A percentile compares a stretch with the other conserved stretches of the same genome.
Conservation (phyloP, 2,329 filamentous ascomycete genomes). For the Acephala macrosclerotiorum region DNA sequence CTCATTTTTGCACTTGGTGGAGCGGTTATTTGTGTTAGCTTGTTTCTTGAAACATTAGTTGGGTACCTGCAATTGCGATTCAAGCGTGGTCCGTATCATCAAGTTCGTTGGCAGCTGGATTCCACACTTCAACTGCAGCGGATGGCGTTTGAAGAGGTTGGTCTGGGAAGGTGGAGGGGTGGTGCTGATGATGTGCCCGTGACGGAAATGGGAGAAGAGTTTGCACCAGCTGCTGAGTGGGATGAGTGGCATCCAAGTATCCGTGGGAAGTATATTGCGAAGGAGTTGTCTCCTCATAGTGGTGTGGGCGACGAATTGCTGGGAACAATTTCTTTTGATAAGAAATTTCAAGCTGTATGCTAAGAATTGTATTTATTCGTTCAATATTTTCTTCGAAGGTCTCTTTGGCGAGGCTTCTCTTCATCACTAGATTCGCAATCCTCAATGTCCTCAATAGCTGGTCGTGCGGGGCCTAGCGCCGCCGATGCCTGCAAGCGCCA, state of each 20-base stretch:
- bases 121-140: constrained; percentile 13
- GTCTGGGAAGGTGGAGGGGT: constrained; percentile 5
- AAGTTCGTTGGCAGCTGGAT: constrained; percentile 15
- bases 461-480: no score
- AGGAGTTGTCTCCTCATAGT: no score
- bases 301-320: no score
- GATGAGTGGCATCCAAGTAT: constrained; percentile 10
- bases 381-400: no score
- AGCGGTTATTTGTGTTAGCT: not conserved
- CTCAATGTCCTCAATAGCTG: no score
- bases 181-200: constrained; percentile 6
- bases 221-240: not conserved
- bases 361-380: no score
- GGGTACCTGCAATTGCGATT: not conserved
- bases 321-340: no score
- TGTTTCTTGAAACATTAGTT: not conserved
- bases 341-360: no score
- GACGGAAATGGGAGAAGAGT: not conserved
- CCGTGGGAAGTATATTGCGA: not conserved
- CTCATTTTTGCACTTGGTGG: not conserved
- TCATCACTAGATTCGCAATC: no score
- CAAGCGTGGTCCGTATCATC: not conserved
- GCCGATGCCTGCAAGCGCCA: not conserved
- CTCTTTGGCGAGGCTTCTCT: no score
- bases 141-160: constrained; percentile 16